A percentile compares a stretch with the other conserved stretches of the same genome.
phyloP scores from a whole-genome alignment of 345 rosid genomes.

The Hibiscus mutabilis region DNA sequence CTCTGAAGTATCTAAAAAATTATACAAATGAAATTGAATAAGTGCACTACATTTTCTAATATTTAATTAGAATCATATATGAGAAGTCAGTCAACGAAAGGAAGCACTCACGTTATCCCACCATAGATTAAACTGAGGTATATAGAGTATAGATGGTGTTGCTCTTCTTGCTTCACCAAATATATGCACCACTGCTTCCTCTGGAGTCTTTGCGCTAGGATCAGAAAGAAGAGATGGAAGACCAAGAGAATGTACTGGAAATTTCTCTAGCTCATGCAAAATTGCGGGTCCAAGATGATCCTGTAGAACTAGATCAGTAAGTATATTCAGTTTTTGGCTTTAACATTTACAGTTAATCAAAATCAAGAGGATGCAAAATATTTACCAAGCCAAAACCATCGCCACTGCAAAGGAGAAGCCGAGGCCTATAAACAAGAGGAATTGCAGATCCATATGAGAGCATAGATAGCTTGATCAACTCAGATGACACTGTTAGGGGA shows the following conservation, averaged over 20 bases:
- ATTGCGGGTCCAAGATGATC: constrained; percentile 99
- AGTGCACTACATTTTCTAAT: neutral
- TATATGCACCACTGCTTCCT: constrained; percentile 97
- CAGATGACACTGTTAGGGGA: constrained; percentile 58
- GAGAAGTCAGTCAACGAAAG: constrained; percentile 6
- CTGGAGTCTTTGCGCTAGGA: constrained; percentile 98
- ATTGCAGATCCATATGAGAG: constrained; percentile 88
- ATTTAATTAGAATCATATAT: neutral
- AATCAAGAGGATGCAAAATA: constrained; percentile 26
- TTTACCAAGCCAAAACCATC: constrained; percentile 97
- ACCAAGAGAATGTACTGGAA: constrained; percentile 95
- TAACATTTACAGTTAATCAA: constrained; percentile 11
- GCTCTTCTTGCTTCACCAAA: constrained; percentile 98
- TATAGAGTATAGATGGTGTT: constrained; percentile 86
- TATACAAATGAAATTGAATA: neutral
- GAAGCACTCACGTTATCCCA: constrained; percentile 85
- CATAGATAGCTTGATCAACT: constrained; percentile 81
- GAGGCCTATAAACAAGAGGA: constrained; percentile 94
- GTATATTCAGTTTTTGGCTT: constrained; percentile 46
- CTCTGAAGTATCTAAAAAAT: neutral
- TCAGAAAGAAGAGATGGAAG: constrained; percentile 97
- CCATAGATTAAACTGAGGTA: constrained; percentile 92
- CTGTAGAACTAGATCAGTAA: constrained; percentile 76
- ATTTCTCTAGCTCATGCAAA: constrained; percentile 91
- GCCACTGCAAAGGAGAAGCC: constrained; percentile 73